Conservation (phyloP, 2,329 filamentous ascomycete species). For the Zymoseptoria tritici region DNA sequence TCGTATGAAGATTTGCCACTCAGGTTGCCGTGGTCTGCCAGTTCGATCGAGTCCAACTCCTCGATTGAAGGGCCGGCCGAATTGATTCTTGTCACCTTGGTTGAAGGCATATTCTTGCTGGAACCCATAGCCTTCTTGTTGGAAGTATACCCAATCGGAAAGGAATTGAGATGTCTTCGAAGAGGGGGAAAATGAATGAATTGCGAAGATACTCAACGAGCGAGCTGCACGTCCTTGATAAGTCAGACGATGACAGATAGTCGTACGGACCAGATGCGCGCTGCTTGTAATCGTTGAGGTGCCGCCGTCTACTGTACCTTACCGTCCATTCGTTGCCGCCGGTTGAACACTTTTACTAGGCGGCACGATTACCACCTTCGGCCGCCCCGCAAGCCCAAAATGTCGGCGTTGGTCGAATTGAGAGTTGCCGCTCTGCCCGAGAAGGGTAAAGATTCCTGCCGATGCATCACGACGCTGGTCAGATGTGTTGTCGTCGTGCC, state of each 20-base stretch:
- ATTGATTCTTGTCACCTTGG: constrained; percentile 1
- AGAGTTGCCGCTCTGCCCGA: neutral
- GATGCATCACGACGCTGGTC: neutral
- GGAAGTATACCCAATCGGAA: constrained; percentile 7
- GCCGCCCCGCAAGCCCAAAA: neutral
- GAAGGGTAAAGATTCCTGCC: neutral
- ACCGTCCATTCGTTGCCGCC: neutral
- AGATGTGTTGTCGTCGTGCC: neutral
- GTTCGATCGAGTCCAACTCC: constrained; percentile 22
- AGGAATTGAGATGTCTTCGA: neutral
- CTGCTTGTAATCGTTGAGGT: neutral
- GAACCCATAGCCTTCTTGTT: neutral
- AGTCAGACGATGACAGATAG: neutral
- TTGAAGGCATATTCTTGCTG: neutral
- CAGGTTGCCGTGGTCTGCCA: constrained; percentile 17
- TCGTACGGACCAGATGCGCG: neutral
- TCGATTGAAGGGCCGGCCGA: constrained; percentile 15
- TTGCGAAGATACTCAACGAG: neutral
- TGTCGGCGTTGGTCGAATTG: neutral
- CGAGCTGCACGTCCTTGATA: neutral
- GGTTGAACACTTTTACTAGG: neutral
- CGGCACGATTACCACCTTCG: neutral
- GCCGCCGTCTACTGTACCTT: neutral
- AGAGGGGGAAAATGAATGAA: neutral
- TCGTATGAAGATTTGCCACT: neutral